Conservation (phyloP, 1,284 basidiomycete genomes). For the Trichosporon inkin region DNA sequence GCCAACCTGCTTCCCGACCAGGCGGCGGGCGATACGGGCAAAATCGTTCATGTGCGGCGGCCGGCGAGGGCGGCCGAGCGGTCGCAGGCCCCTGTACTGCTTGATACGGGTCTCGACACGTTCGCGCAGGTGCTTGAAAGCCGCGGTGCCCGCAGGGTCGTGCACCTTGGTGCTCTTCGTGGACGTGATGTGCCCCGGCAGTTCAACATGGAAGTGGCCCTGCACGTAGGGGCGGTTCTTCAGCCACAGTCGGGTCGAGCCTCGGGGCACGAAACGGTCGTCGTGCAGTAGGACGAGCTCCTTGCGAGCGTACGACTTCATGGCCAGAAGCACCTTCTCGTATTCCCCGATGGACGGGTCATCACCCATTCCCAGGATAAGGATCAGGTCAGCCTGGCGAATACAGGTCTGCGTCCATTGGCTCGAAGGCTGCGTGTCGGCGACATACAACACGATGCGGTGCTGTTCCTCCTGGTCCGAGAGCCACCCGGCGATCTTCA, state of each 20-base stretch:
- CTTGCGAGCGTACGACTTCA: conserved; percentile 95
- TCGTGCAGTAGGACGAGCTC: conserved; percentile 92
- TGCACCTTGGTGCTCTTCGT: conserved; percentile 59
- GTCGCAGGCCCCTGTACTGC: conserved; percentile 71
- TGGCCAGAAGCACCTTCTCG: conserved; percentile 76
- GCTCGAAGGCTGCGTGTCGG: conserved; percentile 83
- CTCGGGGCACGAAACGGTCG: conserved; percentile 80
- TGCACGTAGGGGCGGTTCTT: conserved; percentile 90
- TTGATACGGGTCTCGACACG: conserved; percentile 83
- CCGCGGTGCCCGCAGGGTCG: conserved; percentile 83
- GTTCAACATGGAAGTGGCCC: conserved; percentile 47
- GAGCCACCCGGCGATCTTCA: conserved; percentile 88
- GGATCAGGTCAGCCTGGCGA: conserved; percentile 90
- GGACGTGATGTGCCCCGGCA: conserved; percentile 57
- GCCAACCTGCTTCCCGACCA: conserved; percentile 91
- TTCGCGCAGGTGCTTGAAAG: conserved; percentile 70
- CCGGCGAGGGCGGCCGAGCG: conserved; percentile 66
- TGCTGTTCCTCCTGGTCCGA: conserved; percentile 89
- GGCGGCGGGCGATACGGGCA: conserved; percentile 78
- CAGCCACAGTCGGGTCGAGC: conserved; percentile 93
- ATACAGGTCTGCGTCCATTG: conserved; percentile 98
- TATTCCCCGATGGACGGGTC: conserved; percentile 85
- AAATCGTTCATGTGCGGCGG: conserved; percentile 86
- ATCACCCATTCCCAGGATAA: conserved; percentile 94
- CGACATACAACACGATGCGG: conserved; percentile 86